phyloP scores from a whole-genome alignment of 2,329 filamentous ascomycete genomes.

The Colletotrichum coccodes region DNA sequence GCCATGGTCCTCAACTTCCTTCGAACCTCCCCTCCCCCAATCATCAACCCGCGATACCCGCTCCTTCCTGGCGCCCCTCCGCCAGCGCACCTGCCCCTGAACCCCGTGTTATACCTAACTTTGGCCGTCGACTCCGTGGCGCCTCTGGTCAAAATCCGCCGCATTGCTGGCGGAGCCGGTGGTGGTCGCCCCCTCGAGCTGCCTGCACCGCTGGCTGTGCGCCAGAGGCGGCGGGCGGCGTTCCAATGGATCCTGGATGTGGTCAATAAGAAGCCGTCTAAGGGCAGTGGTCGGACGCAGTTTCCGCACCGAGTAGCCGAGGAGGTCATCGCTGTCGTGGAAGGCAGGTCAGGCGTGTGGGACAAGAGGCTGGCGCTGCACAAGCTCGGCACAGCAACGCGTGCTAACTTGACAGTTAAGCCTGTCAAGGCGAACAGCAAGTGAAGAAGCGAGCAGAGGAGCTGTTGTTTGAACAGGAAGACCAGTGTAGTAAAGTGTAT shows the following conservation, averaged over 20 bases:
- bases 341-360: conserved; percentile 87
- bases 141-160: conserved; percentile 83
- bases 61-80: conserved; percentile 83
- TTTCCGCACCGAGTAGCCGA: conserved; percentile 84
- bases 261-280: conserved; percentile 81
- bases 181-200: conserved; percentile 87
- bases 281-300: conserved; percentile 75
- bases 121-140: conserved; percentile 93
- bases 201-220: conserved; percentile 78
- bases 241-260: conserved; percentile 90
- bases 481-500: conserved; percentile 30
- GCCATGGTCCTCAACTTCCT: conserved; percentile 83
- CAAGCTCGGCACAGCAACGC: conserved; percentile 80
- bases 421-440: conserved; percentile 49
- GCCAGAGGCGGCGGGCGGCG: conserved; percentile 81
- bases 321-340: conserved; percentile 87
- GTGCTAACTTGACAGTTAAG: conserved; percentile 74
- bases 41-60: conserved; percentile 74
- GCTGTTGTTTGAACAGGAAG: background rate
- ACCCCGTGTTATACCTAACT: conserved; percentile 89
- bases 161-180: conserved; percentile 81
- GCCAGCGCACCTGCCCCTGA: conserved; percentile 81
- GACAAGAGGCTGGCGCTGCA: conserved; percentile 82
- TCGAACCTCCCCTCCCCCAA: conserved; percentile 84
- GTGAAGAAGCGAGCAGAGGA: conserved; percentile 5